A percentile compares a stretch with the other conserved stretches of the same genome.
These are phyloP conservation scores for Quercus phellos DNA, from an alignment of 331 rosid genomes.

Conservation along the genomic window DNA sequence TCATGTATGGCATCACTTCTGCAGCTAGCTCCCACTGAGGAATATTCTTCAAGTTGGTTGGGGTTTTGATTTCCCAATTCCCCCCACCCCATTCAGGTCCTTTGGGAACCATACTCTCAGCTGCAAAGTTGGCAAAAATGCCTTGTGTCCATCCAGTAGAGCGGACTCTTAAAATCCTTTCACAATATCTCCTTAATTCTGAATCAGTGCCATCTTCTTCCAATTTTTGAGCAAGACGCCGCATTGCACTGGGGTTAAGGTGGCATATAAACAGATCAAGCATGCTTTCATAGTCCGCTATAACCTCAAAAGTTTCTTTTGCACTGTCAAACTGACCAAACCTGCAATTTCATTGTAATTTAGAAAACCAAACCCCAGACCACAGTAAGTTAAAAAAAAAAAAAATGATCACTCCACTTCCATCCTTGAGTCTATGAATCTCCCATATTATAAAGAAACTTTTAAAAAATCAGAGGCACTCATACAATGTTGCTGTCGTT, in stretches of 20 bases:
- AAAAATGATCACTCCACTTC: conserved; percentile 18
- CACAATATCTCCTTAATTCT: conserved; percentile 93
- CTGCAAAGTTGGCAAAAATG: conserved; percentile 97
- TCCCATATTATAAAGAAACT: background rate
- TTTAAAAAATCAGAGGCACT: background rate
- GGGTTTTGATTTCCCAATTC: conserved; percentile 98
- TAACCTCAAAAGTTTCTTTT: conserved; percentile 95
- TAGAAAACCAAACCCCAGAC: conserved; percentile 6
- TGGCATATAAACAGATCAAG: conserved; percentile 96
- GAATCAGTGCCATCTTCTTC: conserved; percentile 96
- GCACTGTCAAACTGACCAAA: conserved; percentile 97
- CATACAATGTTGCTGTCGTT: background rate
- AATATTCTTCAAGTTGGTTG: conserved; percentile 72
- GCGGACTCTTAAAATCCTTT: conserved; percentile 87
- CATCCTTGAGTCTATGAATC: background rate
- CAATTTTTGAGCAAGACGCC: conserved; percentile 96
- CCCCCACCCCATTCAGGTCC: conserved; percentile 99
- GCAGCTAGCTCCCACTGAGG: conserved; percentile 99
- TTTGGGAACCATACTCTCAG: conserved; percentile 98
- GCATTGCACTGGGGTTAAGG: conserved; percentile 98
- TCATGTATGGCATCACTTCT: conserved; percentile 96
- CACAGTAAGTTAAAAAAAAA: conserved; percentile 14
- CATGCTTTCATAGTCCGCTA: conserved; percentile 83
- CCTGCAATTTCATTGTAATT: conserved; percentile 51
- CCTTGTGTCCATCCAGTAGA: conserved; percentile 99